phyloP scores from a whole-genome alignment of 331 rosid species.

The Rosa hybrid region DNA sequence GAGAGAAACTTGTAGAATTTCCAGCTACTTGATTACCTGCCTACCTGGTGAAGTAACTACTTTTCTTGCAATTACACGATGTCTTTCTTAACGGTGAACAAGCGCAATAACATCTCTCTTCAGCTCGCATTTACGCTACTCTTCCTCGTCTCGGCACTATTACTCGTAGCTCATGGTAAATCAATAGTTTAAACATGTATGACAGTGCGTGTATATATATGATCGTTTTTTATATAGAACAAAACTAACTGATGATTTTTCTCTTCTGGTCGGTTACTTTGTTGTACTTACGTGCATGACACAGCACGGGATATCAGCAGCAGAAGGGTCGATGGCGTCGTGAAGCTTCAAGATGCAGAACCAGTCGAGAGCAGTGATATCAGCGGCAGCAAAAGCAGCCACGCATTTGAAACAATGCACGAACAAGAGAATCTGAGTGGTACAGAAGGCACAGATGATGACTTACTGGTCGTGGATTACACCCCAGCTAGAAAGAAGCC shows the following conservation, averaged over 20 bases:
- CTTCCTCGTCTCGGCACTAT: not conserved
- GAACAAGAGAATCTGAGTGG: not conserved
- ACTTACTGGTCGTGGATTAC: constrained; percentile 25
- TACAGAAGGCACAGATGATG: not conserved
- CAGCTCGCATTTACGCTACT: not conserved
- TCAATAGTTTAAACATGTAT: not conserved
- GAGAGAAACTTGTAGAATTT: not conserved
- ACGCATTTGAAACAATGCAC: not conserved
- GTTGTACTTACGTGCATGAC: not conserved
- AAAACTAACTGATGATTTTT: not conserved
- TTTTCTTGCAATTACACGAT: not conserved
- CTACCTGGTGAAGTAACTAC: not conserved
- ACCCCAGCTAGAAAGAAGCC: constrained; percentile 21
- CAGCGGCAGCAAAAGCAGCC: not conserved
- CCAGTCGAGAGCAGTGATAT: not conserved
- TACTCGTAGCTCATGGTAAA: not conserved
- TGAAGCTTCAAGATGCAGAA: not conserved
- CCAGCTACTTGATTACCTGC: not conserved
- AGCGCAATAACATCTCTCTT: not conserved
- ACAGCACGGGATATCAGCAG: not conserved
- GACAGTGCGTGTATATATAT: not conserved
- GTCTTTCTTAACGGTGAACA: not conserved
- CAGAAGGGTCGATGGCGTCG: not conserved
- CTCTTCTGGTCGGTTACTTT: not conserved
- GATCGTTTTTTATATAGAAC: not conserved